These are phyloP conservation scores for Mycena chlorophos DNA, from an alignment of 768 basidiomycete genomes.

Conservation along the genomic window DNA sequence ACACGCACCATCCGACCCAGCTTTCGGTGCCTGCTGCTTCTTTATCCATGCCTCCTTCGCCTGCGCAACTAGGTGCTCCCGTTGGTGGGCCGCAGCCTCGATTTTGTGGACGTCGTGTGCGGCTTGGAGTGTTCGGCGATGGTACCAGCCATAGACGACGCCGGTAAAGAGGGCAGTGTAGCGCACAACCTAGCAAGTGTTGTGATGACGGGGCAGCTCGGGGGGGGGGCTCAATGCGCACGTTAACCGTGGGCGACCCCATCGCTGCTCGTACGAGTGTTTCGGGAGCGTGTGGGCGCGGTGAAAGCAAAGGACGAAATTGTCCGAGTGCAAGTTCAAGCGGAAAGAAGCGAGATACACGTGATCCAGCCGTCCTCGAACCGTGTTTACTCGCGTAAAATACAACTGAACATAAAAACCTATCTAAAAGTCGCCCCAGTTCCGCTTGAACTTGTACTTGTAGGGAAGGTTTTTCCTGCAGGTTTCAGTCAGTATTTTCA, in stretches of 20 bases:
- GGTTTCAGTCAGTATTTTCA: conserved; percentile 1
- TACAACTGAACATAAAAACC: conserved; percentile 1
- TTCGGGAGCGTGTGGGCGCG: background rate
- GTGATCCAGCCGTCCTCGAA: background rate
- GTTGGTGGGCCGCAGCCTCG: conserved; percentile 68
- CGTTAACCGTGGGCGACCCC: conserved; percentile 77
- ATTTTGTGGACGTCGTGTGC: conserved; percentile 76
- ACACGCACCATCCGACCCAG: conserved; percentile 50
- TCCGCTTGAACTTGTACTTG: conserved; percentile 92
- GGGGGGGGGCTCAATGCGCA: conserved; percentile 43
- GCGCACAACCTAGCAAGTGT: conserved; percentile 72
- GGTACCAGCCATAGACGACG: conserved; percentile 87
- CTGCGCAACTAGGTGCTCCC: conserved; percentile 76
- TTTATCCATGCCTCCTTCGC: conserved; percentile 91
- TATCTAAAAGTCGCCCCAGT: conserved; percentile 80
- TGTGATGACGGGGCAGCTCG: conserved; percentile 1
- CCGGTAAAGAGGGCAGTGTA: conserved; percentile 89
- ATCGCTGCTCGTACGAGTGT: conserved; percentile 35
- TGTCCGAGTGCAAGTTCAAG: conserved; percentile 1
- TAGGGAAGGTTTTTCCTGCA: conserved; percentile 78
- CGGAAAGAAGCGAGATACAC: background rate
- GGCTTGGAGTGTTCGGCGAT: conserved; percentile 87
- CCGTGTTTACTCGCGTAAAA: conserved; percentile 3
- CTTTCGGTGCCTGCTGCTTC: conserved; percentile 57
- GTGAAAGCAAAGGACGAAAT: background rate